Evolutionary conservation across 768 basidiomycete genomes (phyloP), one percentile per base, ranked within the genome.

Genomic region (Phaffia australis): DNA sequence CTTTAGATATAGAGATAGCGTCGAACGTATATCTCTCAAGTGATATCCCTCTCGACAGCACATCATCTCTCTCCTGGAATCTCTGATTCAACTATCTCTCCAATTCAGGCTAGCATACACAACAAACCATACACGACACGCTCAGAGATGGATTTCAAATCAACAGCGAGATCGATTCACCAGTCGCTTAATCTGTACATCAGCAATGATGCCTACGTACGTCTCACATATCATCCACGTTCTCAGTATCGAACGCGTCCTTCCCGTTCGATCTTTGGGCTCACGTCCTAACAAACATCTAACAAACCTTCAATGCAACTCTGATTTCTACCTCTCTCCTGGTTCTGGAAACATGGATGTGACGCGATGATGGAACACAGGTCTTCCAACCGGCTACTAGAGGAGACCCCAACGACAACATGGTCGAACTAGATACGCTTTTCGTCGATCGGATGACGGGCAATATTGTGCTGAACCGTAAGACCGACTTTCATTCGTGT

Each of bases 401-500:
- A 42, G 11, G 4, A 42, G 35, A 42, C 11, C 35, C 11, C 4
- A 55, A 56, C 23, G 57, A 42, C 50, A 50, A 57, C 4, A 9
- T 18, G 21, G 32, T 19, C 4, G 30, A 55, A 14, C 71, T 71
- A 60, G 75, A 79, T 71, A 76, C 75, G 21, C 69, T 81, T 57
- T 71, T 73, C 51, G 73, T 81, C 25, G 74, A 77, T 54, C 66
- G 80, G 6, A 70, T 71, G 42, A 75, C 75, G 0, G 75, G 75
- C 15, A 54, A 73, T 35, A 75, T 81, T 71, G 65, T 73, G 27
- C 60, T 80, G 64, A 75, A 76, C 63, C 71, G 80, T 80, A 61
- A 61, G 79, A 70, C 46, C 54, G 35, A 23, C 66, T 30, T 50
- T 29, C 4, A 23, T 23, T 0, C 50, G 1, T 19, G 25, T 54